These are phyloP conservation scores for Alectoria sarmentosa DNA, from an alignment of 495 filamentous ascomycete genomes.

Conservation along the genomic window DNA sequence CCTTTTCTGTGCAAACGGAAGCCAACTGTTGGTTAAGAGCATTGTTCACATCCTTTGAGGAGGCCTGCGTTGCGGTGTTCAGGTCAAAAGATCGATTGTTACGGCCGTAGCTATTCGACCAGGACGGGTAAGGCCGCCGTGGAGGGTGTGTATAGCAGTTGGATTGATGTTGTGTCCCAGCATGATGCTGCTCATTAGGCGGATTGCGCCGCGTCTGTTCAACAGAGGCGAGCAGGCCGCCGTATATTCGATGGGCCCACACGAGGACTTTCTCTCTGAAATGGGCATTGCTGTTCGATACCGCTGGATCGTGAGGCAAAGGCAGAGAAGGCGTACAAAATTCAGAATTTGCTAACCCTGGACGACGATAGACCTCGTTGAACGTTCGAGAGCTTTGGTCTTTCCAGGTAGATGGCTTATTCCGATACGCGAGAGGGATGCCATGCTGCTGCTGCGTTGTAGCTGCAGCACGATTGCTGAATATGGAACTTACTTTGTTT, in stretches of 20 bases:
- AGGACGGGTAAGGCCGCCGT: slow-evolving; percentile 23
- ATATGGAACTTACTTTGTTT: background rate
- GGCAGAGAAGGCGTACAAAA: background rate
- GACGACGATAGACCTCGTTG: slow-evolving; percentile 3
- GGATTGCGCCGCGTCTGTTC: slow-evolving; percentile 49
- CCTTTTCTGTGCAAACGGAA: slow-evolving; percentile 1
- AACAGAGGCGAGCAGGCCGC: slow-evolving; percentile 72
- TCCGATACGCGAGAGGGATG: slow-evolving; percentile 16
- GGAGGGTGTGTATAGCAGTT: slow-evolving; percentile 14
- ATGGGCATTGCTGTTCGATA: slow-evolving; percentile 39
- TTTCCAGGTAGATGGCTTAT: slow-evolving; percentile 16
- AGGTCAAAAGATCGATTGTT: slow-evolving; percentile 8
- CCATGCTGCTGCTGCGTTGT: slow-evolving; percentile 9
- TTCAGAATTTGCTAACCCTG: background rate
- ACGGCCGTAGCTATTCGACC: slow-evolving; percentile 18
- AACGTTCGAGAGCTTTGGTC: slow-evolving; percentile 11
- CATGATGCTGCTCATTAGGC: slow-evolving; percentile 11
- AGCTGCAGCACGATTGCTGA: slow-evolving; percentile 4
- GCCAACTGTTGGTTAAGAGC: background rate
- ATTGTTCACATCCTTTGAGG: background rate
- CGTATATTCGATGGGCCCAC: slow-evolving; percentile 83
- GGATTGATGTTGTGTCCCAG: slow-evolving; percentile 7
- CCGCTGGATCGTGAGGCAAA: background rate
- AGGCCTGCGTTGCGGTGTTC: background rate
- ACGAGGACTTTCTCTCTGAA: slow-evolving; percentile 76